Conservation (phyloP, 73 alveolate genomes). For the Paramecium sonneborni region DNA sequence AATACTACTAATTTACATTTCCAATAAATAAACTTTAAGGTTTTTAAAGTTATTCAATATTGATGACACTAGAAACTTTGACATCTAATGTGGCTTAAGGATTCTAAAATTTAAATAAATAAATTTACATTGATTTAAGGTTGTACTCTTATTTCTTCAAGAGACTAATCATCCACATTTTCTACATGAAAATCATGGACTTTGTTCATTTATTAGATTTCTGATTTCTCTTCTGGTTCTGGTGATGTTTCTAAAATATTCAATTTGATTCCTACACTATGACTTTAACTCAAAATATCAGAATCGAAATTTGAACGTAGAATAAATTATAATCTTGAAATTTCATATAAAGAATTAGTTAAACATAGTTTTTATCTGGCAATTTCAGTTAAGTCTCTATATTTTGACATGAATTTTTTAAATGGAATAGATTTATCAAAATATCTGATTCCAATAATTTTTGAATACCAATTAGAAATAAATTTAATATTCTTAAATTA, state of each 20-base stretch:
- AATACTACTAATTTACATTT: background rate
- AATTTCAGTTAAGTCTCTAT: background rate
- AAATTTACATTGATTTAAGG: background rate
- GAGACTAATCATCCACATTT: background rate
- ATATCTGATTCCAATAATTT: background rate
- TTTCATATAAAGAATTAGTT: background rate
- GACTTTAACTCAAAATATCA: background rate
- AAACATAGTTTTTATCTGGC: background rate
- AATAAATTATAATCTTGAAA: slow-evolving; percentile 36
- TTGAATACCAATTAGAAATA: background rate
- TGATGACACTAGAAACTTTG: background rate
- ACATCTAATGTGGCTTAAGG: background rate
- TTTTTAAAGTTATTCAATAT: background rate
- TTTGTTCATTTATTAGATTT: background rate
- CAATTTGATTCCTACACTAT: background rate
- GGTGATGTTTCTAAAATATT: background rate
- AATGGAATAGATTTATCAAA: background rate
- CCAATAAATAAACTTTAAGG: background rate
- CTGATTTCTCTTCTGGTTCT: slow-evolving; percentile 8
- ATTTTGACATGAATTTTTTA: background rate
- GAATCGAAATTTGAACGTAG: background rate
- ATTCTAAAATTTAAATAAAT: background rate
- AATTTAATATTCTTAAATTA: background rate
- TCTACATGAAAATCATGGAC: background rate
- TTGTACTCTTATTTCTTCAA: background rate